A percentile compares a stretch with the other conserved stretches of the same genome.
phyloP scores from a whole-genome alignment of 768 basidiomycete species.

The Leucosporidium yakuticum region DNA sequence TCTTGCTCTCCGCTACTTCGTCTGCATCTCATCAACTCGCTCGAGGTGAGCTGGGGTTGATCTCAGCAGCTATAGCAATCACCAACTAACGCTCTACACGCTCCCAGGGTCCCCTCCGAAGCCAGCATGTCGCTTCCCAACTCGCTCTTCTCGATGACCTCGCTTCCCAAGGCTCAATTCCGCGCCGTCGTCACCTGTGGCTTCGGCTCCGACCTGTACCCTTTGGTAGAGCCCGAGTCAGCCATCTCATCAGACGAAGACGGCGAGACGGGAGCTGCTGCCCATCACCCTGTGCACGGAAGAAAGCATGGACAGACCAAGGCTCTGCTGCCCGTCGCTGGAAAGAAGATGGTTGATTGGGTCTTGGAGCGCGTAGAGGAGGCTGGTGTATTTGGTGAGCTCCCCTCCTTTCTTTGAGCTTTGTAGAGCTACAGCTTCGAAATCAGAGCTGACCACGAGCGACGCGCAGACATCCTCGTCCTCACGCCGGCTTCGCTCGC shows the following conservation, averaged over 20 bases:
- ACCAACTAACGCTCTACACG: slow-evolving; percentile 2
- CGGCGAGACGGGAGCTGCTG: not conserved
- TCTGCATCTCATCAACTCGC: not conserved
- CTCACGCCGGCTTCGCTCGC: slow-evolving; percentile 22
- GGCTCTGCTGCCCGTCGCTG: slow-evolving; percentile 34
- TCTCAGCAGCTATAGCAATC: too few relatives aligned
- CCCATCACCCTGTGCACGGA: too few relatives aligned
- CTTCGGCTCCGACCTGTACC: slow-evolving; percentile 30
- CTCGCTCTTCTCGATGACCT: slow-evolving; percentile 12
- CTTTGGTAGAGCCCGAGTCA: slow-evolving; percentile 23
- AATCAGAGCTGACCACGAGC: not conserved
- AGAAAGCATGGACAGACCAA: slow-evolving; percentile 24
- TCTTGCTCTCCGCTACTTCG: not conserved
- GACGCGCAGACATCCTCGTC: slow-evolving; percentile 24
- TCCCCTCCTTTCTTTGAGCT: not conserved
- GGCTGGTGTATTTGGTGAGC: slow-evolving; percentile 26
- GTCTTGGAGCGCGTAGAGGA: slow-evolving; percentile 29
- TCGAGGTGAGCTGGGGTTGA: too few relatives aligned
- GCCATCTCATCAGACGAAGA: slow-evolving; percentile 16
- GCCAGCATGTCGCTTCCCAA: slow-evolving; percentile 18
- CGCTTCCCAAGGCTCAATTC: slow-evolving; percentile 25
- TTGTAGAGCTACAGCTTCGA: too few relatives aligned
- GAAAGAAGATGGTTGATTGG: slow-evolving; percentile 35
- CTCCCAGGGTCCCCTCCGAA: not conserved
- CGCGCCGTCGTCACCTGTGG: slow-evolving; percentile 21